Evolutionary conservation across 768 basidiomycete species (phyloP), one percentile per base, ranked within the genome.

Genomic region (Hypholoma sublateritium): DNA sequence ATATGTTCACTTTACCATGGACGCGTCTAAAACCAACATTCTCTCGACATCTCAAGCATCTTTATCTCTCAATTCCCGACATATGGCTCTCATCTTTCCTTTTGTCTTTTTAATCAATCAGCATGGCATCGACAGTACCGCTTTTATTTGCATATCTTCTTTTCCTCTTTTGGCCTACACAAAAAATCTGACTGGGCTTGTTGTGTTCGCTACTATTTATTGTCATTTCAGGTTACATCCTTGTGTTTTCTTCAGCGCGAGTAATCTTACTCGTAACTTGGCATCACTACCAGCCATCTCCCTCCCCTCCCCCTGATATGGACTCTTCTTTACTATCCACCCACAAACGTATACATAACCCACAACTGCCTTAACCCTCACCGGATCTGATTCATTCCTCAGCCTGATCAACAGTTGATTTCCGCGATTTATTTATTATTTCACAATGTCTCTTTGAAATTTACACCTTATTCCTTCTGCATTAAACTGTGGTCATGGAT

Each of bases 1-100:
- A 53, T 35, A 34, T 22, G 43, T 19, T 19, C 34, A 45, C 16
- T 45, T 17, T 41, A 41, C 1, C 28, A 61, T 54, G 56, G 60
- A 61, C 60, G 32, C 48, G 56, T 55, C 59, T 57, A 56, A 45
- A 54, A 49, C 39, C 48, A 43, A 53, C 35, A 28, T 42, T 55
- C 43, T 53, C 47, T 37, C 34, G 42, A 50, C 47, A 62, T 62
- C 61, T 62, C 60, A 58, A 35, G 57, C 55, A 62, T 62, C 61
- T 42, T 53, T 21, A 58, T 61, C 57, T 58, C 53, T 45, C 49
- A 22, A 28, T 56, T 53, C 49, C n/a, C 43, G 24, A 35, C 51
- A 62, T 59, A 56, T 62, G 56, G 49, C 17, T 47, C 46, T 37
- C 47, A 56, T 59, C 49, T 58, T 59, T 44, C 53, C 32, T 25